Evolutionary conservation across 2,329 filamentous ascomycete species (phyloP).

Genomic region (Esteya vermicola): DNA sequence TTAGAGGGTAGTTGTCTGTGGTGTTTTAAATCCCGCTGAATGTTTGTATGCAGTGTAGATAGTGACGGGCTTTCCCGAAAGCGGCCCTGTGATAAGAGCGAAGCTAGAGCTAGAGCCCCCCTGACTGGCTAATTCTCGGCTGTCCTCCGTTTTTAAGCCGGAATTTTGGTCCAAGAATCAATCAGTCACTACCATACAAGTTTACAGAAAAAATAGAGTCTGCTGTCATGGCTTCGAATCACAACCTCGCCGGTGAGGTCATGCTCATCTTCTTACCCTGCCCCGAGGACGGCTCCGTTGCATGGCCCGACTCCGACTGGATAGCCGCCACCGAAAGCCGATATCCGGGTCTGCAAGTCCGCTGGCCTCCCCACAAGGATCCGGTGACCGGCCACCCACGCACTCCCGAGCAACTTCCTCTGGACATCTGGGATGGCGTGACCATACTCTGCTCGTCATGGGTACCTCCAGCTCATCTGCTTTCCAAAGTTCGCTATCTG

Average conservation of each 20-base stretch:
- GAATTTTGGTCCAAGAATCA: too few relatives aligned
- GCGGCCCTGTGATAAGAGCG: too few relatives aligned
- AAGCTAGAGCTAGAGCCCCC: too few relatives aligned
- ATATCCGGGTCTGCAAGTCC: conserved; percentile 24
- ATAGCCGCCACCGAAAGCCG: conserved; percentile 16
- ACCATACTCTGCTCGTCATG: conserved; percentile 22
- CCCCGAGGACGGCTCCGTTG: conserved; percentile 1
- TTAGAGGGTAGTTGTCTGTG: too few relatives aligned
- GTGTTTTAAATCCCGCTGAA: too few relatives aligned
- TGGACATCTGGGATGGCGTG: conserved; percentile 23
- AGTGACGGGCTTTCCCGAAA: too few relatives aligned
- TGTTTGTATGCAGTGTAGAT: too few relatives aligned
- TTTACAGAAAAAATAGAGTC: too few relatives aligned
- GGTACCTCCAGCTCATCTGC: conserved; percentile 16
- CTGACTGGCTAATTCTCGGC: too few relatives aligned
- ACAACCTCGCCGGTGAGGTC: conserved; percentile 20
- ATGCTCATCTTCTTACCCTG: conserved; percentile 23
- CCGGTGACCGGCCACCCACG: conserved; percentile 5
- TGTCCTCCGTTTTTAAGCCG: too few relatives aligned
- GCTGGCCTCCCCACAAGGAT: conserved; percentile 14
- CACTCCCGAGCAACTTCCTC: conserved; percentile 13
- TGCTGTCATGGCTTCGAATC: background rate
- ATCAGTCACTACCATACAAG: too few relatives aligned
- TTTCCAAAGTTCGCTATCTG: conserved; percentile 26
- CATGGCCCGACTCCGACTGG: conserved; percentile 18